Evolutionary conservation across 2,329 filamentous ascomycete genomes (phyloP).

Genomic region (Botrytis squamosa): DNA sequence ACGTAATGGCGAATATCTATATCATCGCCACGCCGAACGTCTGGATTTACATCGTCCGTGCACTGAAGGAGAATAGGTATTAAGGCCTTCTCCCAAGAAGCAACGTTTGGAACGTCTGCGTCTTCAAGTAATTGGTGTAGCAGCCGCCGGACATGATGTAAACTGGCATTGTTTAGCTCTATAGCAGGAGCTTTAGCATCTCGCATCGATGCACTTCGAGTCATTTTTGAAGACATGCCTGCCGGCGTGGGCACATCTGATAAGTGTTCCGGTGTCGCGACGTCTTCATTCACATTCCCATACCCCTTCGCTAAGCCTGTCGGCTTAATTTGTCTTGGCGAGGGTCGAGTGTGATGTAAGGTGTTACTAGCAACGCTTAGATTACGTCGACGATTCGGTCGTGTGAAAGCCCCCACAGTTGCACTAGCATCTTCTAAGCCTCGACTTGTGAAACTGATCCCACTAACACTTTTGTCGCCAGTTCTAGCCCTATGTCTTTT

Average conservation of each 20-base stretch:
- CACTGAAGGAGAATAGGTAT: constrained; percentile 87
- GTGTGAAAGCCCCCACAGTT: constrained; percentile 57
- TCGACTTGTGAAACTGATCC: constrained; percentile 66
- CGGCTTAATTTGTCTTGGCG: constrained; percentile 57
- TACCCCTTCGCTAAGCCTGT: constrained; percentile 43
- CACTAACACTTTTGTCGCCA: constrained; percentile 73
- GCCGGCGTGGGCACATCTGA: constrained; percentile 28
- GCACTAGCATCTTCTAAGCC: constrained; percentile 61
- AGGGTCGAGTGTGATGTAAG: constrained; percentile 62
- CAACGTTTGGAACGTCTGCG: constrained; percentile 66
- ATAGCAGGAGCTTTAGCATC: constrained; percentile 71
- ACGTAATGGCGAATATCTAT: constrained; percentile 98
- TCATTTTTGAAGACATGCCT: constrained; percentile 49
- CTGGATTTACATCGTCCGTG: constrained; percentile 90
- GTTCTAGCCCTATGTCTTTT: constrained; percentile 71
- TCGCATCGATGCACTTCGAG: constrained; percentile 80
- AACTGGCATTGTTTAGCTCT: constrained; percentile 82
- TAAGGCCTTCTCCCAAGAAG: constrained; percentile 85
- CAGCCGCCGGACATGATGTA: constrained; percentile 83
- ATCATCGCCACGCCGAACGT: constrained; percentile 85
- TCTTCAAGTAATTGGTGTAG: constrained; percentile 82
- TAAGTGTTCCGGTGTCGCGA: constrained; percentile 26
- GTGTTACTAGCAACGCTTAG: constrained; percentile 78
- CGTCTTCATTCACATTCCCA: constrained; percentile 38
- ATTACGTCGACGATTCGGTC: constrained; percentile 72